phyloP scores from a whole-genome alignment of 371 early-diverging fungal species.

The Syncephalis plumigaleata region DNA sequence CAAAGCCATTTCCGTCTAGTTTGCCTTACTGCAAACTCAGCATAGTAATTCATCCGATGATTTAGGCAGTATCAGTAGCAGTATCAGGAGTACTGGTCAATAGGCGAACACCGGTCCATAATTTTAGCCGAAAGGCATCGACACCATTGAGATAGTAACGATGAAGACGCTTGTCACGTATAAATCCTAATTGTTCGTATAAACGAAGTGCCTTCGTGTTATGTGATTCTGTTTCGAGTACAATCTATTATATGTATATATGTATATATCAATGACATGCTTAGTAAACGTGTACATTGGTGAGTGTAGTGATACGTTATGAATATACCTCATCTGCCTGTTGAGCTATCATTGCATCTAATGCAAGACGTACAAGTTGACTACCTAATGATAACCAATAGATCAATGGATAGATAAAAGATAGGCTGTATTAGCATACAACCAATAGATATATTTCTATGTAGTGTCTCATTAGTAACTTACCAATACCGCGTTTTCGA shows the following conservation, averaged over 20 bases:
- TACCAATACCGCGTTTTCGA: slow-evolving; percentile 65
- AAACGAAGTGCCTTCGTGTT: slow-evolving; percentile 72
- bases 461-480: background rate
- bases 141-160: slow-evolving; percentile 87
- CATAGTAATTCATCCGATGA: no score
- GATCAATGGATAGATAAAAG: background rate
- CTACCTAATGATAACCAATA: slow-evolving; percentile 18
- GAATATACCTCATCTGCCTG: slow-evolving; percentile 69
- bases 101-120: slow-evolving; percentile 13
- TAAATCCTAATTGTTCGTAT: slow-evolving; percentile 85
- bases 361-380: slow-evolving; percentile 48
- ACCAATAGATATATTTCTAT: no score
- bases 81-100: no score
- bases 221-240: slow-evolving; percentile 83
- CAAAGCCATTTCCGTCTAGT: no score
- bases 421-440: no score
- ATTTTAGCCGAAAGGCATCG: slow-evolving; percentile 79
- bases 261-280: background rate
- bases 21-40: no score
- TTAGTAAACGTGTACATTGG: slow-evolving; percentile 1
- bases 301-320: background rate
- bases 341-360: slow-evolving; percentile 50
- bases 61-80: no score
- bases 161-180: slow-evolving; percentile 76
- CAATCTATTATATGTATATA: slow-evolving; percentile 24